Evolutionary conservation across 2,329 filamentous ascomycete genomes (phyloP), one percentile per base, ranked within the genome.

Genomic region (Colletotrichum spinosum): DNA sequence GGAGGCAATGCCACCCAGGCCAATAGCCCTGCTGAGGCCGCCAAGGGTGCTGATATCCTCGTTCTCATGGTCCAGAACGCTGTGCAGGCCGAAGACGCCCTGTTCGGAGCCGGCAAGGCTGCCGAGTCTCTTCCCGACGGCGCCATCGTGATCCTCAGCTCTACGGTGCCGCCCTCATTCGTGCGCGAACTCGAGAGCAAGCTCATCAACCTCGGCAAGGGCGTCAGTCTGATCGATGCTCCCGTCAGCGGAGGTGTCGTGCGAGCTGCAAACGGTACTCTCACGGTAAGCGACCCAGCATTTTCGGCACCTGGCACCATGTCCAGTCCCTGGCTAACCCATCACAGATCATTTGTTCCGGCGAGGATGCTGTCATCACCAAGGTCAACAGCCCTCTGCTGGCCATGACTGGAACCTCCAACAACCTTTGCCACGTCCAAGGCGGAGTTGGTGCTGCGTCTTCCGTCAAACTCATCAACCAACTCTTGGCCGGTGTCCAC

Each of bases 391-490:
- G 68, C n/a, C 65, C 75, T 0, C 67, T 80, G 4, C 59, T 71
- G 5, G 74, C 76, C 38, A 74, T 80, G 73, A 72, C 76, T 6
- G 74, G 75, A 15, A 61, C 55, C 4, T 53, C 69, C 0, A 72
- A 59, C 58, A 79, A 77, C 53, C 66, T 79, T 9, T 86, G 84
- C 70, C 77, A 80, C 15, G 81, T 87, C 8, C 73, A 78, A 12
- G 85, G 85, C 2, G 84, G 81, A 2, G 77, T 87, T 51, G 83
- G 83, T 34, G 79, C 80, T 5, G 85, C 84, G 5, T 85, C 82
- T 9, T 87, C 86, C 17, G 83, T 86, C 70, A 88, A 88, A 69
- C 81, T 88, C 52, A 81, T 88, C 54, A 84, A 88, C 70, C 84
- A 88, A 69, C 80, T 88, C 5, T 81, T 89, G 46, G 84, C 85